These are phyloP conservation scores for Penicillium sp. DNA, from an alignment of 2,329 filamentous ascomycete genomes.

Conservation along the genomic window DNA sequence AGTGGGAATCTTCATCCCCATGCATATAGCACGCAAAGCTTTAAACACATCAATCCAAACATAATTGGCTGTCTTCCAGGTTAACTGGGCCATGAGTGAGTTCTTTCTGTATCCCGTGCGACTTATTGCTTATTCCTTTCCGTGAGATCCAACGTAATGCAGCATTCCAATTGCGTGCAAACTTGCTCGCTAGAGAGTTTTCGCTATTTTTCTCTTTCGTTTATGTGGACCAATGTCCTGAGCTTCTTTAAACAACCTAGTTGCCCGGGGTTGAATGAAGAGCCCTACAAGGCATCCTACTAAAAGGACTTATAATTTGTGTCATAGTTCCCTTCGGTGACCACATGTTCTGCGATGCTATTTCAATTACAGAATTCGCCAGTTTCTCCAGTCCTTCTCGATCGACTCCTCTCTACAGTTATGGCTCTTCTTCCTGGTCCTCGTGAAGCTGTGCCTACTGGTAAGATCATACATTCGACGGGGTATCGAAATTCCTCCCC, in stretches of 20 bases:
- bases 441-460: background rate
- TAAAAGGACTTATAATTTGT: background rate
- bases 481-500: conserved; percentile 3
- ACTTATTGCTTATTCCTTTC: conserved; percentile 5
- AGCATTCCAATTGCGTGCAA: conserved; percentile 4
- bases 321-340: background rate
- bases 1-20: background rate
- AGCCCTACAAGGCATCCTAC: background rate
- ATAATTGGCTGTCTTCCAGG: background rate
- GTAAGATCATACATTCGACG: background rate
- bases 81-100: background rate
- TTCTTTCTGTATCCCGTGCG: conserved; percentile 1
- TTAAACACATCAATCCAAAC: background rate
- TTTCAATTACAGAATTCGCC: conserved; percentile 5
- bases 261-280: background rate
- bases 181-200: background rate
- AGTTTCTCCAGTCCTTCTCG: background rate
- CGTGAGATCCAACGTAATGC: conserved; percentile 9
- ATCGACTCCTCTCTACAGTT: conserved; percentile 2
- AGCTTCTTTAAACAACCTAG: background rate
- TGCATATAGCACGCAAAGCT: background rate
- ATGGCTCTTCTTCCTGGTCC: conserved; percentile 7
- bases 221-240: background rate
- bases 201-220: background rate
- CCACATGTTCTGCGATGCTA: background rate